Percentiles rank a stretch among this genome's conserved stretches.
phyloP scores from a whole-genome alignment of 2,329 filamentous ascomycete genomes.

The Teratosphaeria gauchensis region DNA sequence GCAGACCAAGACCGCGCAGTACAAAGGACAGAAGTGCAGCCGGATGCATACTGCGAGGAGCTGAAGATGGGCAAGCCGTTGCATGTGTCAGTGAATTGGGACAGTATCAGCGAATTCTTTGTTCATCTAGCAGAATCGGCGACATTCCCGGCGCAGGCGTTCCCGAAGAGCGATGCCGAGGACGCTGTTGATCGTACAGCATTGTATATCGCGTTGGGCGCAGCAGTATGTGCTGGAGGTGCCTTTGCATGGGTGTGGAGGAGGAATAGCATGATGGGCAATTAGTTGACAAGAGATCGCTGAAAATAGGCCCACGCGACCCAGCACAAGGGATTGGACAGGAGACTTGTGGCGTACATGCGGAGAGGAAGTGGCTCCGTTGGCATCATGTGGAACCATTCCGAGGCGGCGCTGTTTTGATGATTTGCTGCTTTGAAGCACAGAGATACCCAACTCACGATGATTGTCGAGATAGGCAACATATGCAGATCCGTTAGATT shows the following conservation, averaged over 20 bases:
- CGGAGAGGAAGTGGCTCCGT: neutral
- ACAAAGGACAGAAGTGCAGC: slow-evolving; percentile 83
- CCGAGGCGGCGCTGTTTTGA: neutral
- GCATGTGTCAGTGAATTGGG: slow-evolving; percentile 92
- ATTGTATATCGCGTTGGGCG: slow-evolving; percentile 75
- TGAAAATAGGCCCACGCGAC: neutral
- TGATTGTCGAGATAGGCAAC: neutral
- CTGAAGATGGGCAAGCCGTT: slow-evolving; percentile 84
- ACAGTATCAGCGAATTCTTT: slow-evolving; percentile 87
- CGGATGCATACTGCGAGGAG: slow-evolving; percentile 78
- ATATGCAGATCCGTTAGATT: neutral
- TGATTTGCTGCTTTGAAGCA: neutral
- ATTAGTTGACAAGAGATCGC: neutral
- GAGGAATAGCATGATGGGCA: slow-evolving; percentile 22
- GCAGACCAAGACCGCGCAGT: slow-evolving; percentile 94
- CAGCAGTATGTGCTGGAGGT: slow-evolving; percentile 50
- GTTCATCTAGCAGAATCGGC: slow-evolving; percentile 84
- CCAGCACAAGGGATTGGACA: neutral
- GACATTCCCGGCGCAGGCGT: slow-evolving; percentile 77
- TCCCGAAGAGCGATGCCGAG: slow-evolving; percentile 64
- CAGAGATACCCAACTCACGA: neutral
- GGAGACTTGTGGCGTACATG: neutral
- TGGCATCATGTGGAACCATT: neutral
- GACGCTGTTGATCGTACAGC: slow-evolving; percentile 72
- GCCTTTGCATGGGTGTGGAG: slow-evolving; percentile 54